Percentiles rank a stretch among this genome's conserved stretches.
Evolutionary conservation across 2,329 filamentous ascomycete species (phyloP).

Genomic region (Aspergillus ochraceoroseus): DNA sequence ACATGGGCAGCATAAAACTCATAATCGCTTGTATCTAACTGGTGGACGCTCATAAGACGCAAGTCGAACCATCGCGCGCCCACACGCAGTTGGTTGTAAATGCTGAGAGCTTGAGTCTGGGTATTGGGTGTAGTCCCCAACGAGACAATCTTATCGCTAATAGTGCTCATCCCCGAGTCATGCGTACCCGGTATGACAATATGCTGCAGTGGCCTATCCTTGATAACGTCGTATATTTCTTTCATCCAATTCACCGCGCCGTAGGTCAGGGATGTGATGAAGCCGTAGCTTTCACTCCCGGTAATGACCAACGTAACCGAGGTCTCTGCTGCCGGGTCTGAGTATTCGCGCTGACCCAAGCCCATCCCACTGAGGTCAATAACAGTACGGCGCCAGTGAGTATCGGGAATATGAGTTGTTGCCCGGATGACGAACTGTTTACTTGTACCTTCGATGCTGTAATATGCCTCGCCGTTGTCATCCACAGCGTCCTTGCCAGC

Average conservation of each 20-base stretch:
- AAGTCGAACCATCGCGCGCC: conserved; percentile 12
- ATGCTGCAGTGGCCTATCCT: conserved; percentile 8
- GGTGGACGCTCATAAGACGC: conserved; percentile 10
- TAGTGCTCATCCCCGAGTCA: conserved; percentile 14
- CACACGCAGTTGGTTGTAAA: conserved; percentile 12
- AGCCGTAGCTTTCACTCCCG: conserved; percentile 6
- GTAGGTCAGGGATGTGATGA: conserved; percentile 11
- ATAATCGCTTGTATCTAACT: conserved; percentile 2
- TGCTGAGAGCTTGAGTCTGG: conserved; percentile 10
- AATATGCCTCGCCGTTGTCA: conserved; percentile 11
- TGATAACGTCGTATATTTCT: conserved; percentile 11
- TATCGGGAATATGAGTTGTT: conserved; percentile 9
- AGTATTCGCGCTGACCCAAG: conserved; percentile 11
- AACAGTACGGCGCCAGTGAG: conserved; percentile 8
- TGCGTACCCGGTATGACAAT: conserved; percentile 12
- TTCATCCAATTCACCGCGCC: conserved; percentile 9
- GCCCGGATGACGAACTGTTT: conserved; percentile 10
- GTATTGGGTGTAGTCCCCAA: conserved; percentile 9
- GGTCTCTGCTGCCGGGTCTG: conserved; percentile 7
- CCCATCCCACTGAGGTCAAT: conserved; percentile 10
- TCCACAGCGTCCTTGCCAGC: conserved; percentile 4
- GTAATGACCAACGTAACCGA: conserved; percentile 13
- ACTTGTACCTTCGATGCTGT: conserved; percentile 7
- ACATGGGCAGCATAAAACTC: conserved; percentile 11
- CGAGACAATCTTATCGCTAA: conserved; percentile 9